phyloP scores from a whole-genome alignment of 1,284 basidiomycete species.

The Cystobasidium sp. region DNA sequence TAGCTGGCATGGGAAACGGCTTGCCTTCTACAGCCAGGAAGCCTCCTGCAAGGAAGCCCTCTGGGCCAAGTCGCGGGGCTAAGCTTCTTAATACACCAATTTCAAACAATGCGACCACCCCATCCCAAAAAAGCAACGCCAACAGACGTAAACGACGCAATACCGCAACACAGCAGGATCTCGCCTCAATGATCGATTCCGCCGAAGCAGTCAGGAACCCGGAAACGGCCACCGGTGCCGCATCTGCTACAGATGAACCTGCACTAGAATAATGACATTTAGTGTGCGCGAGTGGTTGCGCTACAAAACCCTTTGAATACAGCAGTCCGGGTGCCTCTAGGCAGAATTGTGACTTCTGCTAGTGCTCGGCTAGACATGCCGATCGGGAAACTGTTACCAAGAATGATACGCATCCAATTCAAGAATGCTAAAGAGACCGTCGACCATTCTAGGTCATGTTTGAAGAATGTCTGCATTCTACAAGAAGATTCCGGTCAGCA shows the following conservation, averaged over 20 bases:
- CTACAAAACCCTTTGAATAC: not conserved
- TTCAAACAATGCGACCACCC: not conserved
- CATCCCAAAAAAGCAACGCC: constrained; percentile 1
- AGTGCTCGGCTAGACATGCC: not conserved
- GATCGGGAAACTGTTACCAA: not conserved
- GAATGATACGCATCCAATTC: not conserved
- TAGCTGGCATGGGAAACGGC: constrained; percentile 1
- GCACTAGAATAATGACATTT: not conserved
- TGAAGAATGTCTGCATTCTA: too few species aligned
- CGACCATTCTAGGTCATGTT: too few species aligned
- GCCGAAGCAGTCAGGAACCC: not conserved
- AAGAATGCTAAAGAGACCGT: not conserved
- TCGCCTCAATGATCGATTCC: not conserved
- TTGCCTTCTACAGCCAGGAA: not conserved
- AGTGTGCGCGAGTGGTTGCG: too few species aligned
- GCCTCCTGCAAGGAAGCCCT: constrained; percentile 17
- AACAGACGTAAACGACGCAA: constrained; percentile 32
- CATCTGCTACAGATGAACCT: too few species aligned
- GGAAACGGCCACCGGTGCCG: not conserved
- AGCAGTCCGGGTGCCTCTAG: not conserved
- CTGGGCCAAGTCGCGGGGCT: constrained; percentile 1
- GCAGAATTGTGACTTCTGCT: not conserved
- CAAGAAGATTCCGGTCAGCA: too few species aligned
- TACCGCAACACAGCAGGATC: constrained; percentile 28
- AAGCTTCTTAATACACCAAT: not conserved